Evolutionary conservation across 495 filamentous ascomycete species (phyloP), one percentile per base, ranked within the genome.

Genomic region (Penicillium silybi): DNA sequence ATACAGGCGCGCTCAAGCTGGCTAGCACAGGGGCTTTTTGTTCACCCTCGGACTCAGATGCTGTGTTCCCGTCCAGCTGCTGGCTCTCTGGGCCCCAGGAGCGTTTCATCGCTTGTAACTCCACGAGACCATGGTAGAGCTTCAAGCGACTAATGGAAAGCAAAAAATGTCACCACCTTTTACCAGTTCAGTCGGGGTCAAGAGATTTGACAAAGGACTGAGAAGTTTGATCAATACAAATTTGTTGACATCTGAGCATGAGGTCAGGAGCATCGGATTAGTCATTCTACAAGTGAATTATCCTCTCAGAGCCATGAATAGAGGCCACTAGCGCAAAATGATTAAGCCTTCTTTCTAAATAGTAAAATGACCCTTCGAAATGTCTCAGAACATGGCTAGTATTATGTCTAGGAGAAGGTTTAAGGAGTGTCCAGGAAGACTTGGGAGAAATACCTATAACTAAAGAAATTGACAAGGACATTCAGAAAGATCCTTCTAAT

Each of bases 91-190:
- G 41, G 50, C 35, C 61, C 16, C 32, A 34, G 13, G 18, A 39
- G 22, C 60, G 57, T 40, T 63, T 63, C 59, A 62, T 62, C 23
- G 11, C 13, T 32, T 11, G 29, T 3, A 32, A 32, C 29, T 13
- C 2, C 10, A 10, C 29, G 11, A 10, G 8, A 15, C 10, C 29
- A 1, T 4, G 10, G 29, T 11, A 10, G 29, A 32, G 29, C 29
- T 10, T 13, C 10, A 2, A 13, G 29, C 2, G 13, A 10, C 3
- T 32, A 10, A 32, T 13, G 9, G 8, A 4, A 15, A 32, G 11
- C 3, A 1, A 3, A 10, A 4, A 8, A 32, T 32, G 4, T 13
- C 29, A 32, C 9, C 3, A 13, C 2, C 11, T 32, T 4, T 4
- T 13, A 13, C 2, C 3, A 11, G 2, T 15, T 13, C 2, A 32